Base-by-base conservation (phyloP, 2,329 filamentous ascomycete species). In the Daldinia eschscholtzii region DNA sequence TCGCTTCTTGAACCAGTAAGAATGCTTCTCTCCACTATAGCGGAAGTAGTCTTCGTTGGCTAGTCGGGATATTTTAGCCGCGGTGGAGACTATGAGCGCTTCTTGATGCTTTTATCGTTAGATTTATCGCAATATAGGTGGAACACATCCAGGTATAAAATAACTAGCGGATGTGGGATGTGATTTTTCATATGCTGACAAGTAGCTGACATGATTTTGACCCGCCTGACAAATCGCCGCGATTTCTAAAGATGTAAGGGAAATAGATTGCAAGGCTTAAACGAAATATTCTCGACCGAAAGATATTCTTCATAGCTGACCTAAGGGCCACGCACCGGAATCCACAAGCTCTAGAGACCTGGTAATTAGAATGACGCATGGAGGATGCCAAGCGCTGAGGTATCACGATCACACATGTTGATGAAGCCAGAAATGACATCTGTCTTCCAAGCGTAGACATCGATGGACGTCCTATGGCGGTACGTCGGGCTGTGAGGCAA, bases 21-120 rank as follows among this genome's bases (percentile, higher is more conserved):
- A 33, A 23, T 44, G 18, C 56, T 41, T 26, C 44, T 37, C 20
- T 7, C 37, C 26, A 52, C 53, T 30, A 42, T 15, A 53, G 18
- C 42, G 9, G 18, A 23, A 12, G 57, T 35, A 39, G 13, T 61
- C 33, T 52, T 57, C 35, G 28, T 10, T 42, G 52, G 41, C 44
- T 61, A 44, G 57, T 65, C 61, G 68, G 65, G 42, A 57, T 55
- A 56, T 65, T 56, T 62, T 64, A 70, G 52, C 62, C 56, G 65
- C 65, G 50, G 52, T 33, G 39, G 57, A 18, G 20, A 59, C 42
- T 20, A 46, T 59, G 37, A 68, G 52, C 33, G 41, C 55, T 41
- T 26, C 35, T 65, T 50, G n/a, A 33, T 9, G 48, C 30, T 18
- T 42, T 52, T 56, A 18, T 63, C 28, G 35, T 30, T 65, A 52